These are phyloP conservation scores for Trichophyton mentagrophytes DNA, from an alignment of 2,329 filamentous ascomycete species.

Conservation along the genomic window DNA sequence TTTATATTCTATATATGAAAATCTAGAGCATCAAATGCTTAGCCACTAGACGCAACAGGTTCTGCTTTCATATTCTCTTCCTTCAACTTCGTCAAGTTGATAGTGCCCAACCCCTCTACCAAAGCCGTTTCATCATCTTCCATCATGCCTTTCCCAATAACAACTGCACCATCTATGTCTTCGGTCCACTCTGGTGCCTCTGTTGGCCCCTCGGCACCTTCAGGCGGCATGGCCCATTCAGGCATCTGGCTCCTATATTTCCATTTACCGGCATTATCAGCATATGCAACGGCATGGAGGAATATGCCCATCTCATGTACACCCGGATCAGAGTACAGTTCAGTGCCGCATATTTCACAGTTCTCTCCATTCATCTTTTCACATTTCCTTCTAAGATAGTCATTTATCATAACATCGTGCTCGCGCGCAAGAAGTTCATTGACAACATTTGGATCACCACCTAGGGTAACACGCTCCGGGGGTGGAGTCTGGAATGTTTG, in stretches of 20 bases:
- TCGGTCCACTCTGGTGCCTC: constrained; percentile 43
- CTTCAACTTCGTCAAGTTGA: constrained; percentile 9
- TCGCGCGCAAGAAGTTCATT: constrained; percentile 31
- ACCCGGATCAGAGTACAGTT: constrained; percentile 85
- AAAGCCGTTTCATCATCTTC: constrained; percentile 15
- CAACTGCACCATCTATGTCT: constrained; percentile 26
- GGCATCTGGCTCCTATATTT: constrained; percentile 76
- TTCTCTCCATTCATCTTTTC: constrained; percentile 82
- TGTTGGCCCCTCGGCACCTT: constrained; percentile 57
- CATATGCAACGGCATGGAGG: constrained; percentile 82
- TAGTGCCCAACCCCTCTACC: constrained; percentile 14
- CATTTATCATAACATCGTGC: constrained; percentile 73
- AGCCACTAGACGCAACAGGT: neutral
- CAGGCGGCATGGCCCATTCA: constrained; percentile 71
- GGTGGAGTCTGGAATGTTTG: constrained; percentile 41
- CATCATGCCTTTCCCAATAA: constrained; percentile 23
- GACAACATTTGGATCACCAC: constrained; percentile 25
- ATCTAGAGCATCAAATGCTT: neutral
- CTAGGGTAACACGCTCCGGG: constrained; percentile 23
- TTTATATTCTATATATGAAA: neutral
- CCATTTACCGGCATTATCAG: constrained; percentile 72
- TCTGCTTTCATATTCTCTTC: neutral
- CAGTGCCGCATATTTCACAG: constrained; percentile 72
- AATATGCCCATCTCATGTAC: constrained; percentile 83
- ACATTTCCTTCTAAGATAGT: constrained; percentile 79